Evolutionary conservation across 495 filamentous ascomycete species (phyloP), one percentile per base, ranked within the genome.

Genomic region (Lasiosphaeria hispida): DNA sequence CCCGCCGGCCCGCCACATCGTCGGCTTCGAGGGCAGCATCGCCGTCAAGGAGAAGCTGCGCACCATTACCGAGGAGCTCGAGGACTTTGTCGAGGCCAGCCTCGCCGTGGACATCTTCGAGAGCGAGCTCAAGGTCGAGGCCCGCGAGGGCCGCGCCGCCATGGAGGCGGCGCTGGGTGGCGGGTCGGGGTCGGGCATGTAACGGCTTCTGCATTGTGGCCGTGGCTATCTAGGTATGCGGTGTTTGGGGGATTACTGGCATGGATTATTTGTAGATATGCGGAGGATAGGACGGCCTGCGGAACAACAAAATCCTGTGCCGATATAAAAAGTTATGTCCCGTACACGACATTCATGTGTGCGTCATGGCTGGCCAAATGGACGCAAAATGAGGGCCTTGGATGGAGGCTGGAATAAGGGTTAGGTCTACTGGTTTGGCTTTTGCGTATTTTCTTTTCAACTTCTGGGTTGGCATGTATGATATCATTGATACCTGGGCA

Each of bases 41-140:
- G 87, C 85, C 33, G 92, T 98, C 15, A 96, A 95, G 63, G 94
- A 97, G 77, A 97, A 96, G 74, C 74, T 98, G 52, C 96, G 95
- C 78, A 97, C 91, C 17, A 88, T 96, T 1, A 95, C 90, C 52
- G 92, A 97, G 68, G 94, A 97, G 73, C 66, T 97, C 39, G 94
- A 97, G 69, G 94, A 97, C 56, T 97, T 97, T 74, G 86, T 96
- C 34, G 90, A 94, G 62, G 87, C 89, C 18, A 96, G 91, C 59
- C 80, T 87, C 60, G 87, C 87, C 0, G 91, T 92, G 37, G 92
- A 94, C 69, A 88, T 92, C 63, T 84, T 81, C 53, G 73, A 81
- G 34, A 78, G 75, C 57, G 76, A 80, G 61, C 64, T 80, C 48
- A 75, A 75, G 58, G 68, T 64, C 2, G 77, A 80, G 63, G 76